These are phyloP conservation scores for Trapa bicornis DNA, from an alignment of 345 rosid genomes.

Conservation along the genomic window DNA sequence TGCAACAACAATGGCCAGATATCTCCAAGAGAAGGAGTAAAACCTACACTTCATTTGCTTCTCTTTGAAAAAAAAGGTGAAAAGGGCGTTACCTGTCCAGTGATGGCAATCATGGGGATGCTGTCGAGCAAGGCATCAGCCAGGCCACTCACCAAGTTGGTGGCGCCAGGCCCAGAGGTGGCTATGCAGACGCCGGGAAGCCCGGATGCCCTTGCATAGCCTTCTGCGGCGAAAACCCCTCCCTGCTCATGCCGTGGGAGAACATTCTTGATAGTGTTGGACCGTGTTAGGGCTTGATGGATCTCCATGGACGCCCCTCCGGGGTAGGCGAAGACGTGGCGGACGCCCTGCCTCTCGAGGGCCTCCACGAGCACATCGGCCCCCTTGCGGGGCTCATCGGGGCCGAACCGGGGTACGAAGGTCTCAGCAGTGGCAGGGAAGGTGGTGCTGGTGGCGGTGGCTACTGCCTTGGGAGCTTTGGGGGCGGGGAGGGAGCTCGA, in stretches of 20 bases:
- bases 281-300: conserved; percentile 95
- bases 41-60: too few relatives aligned
- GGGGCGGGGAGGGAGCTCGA: conserved; percentile 19
- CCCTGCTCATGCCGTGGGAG: conserved; percentile 98
- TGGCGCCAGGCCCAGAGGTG: conserved; percentile 92
- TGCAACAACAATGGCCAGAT: background rate
- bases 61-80: too few relatives aligned
- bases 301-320: conserved; percentile 98
- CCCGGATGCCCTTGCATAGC: conserved; percentile 82
- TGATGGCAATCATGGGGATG: conserved; percentile 77
- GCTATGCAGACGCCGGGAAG: conserved; percentile 87
- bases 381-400: conserved; percentile 81
- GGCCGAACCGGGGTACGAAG: conserved; percentile 30
- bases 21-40: too few relatives aligned
- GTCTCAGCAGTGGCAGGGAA: conserved; percentile 1
- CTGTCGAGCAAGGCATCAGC: conserved; percentile 89
- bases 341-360: conserved; percentile 74
- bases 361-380: conserved; percentile 92
- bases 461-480: conserved; percentile 11
- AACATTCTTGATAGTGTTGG: conserved; percentile 56
- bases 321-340: conserved; percentile 75
- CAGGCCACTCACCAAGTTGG: conserved; percentile 78
- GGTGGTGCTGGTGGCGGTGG: conserved; percentile 17
- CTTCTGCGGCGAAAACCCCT: conserved; percentile 89
- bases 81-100: conserved; percentile 51